phyloP scores from a whole-genome alignment of 345 rosid genomes.

The Cardamine chenopodiifolia region DNA sequence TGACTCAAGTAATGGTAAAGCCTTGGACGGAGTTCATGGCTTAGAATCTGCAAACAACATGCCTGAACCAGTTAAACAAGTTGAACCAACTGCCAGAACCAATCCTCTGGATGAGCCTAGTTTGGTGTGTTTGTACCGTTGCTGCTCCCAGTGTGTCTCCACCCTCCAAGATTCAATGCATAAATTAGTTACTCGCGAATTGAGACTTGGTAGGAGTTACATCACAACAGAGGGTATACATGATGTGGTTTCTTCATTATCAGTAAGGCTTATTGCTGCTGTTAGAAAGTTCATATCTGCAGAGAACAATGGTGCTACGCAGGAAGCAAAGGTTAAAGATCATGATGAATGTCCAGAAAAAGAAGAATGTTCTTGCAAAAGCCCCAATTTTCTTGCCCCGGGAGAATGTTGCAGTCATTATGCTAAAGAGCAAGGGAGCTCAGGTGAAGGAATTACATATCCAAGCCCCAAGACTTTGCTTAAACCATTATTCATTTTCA shows the following conservation, averaged over 20 bases:
- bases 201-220: conserved; percentile 45
- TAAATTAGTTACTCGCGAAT: conserved; percentile 50
- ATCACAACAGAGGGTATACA: conserved; percentile 68
- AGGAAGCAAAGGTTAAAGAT: conserved; percentile 40
- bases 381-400: conserved; percentile 38
- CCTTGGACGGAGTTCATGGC: conserved; percentile 36
- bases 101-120: conserved; percentile 42
- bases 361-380: conserved; percentile 51
- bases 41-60: conserved; percentile 30
- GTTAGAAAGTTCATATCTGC: conserved; percentile 54
- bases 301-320: conserved; percentile 31
- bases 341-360: conserved; percentile 35
- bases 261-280: conserved; percentile 62
- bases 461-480: conserved; percentile 37
- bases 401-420: conserved; percentile 66
- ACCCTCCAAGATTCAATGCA: conserved; percentile 55
- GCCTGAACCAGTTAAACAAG: conserved; percentile 25
- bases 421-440: conserved; percentile 30
- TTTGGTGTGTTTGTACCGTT: conserved; percentile 57
- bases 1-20: conserved; percentile 23
- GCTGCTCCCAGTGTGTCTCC: conserved; percentile 67
- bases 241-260: conserved; percentile 69
- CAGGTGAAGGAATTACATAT: conserved; percentile 35
- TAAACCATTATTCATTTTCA: conserved; percentile 56
- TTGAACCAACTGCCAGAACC: conserved; percentile 33